Evolutionary conservation across 1,139 yeast species (phyloP), one percentile per base, ranked within the genome.

Genomic region (Kodamaea ohmeri): DNA sequence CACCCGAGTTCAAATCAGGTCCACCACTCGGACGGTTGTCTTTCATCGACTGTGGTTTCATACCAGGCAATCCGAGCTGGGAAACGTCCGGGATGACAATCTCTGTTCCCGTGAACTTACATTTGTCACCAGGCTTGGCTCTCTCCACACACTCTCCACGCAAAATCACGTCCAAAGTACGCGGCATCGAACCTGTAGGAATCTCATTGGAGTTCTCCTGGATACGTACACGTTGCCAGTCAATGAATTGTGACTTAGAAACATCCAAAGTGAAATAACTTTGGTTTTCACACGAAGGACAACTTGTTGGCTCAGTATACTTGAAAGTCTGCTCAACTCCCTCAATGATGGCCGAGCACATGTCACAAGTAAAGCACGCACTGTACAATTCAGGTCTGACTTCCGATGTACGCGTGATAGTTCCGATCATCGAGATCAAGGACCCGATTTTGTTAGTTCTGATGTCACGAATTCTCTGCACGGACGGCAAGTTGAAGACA

Each of bases 151-250:
- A 76, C 52, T 92, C 97, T 34, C 98, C 98, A 53, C 98, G 75
- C 40, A 92, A 66, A 40, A 92, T 85, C 19, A 92, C 95, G 60
- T 92, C 98, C 49, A 92, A 65, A 7, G 97, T 92, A 60, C 99
- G 78, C 25, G 99, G 99, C 99, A 92, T 92, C 2, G 97, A 88
- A 21, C 99, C 99, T 0, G 97, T 89, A 19, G 99, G 99, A 43
- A 92, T 92, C 63, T 92, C 98, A 52, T 75, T 85, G 12, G 97
- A 80, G 55, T 92, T 94, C 58, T 92, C 99, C 60, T 92, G 99
- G 45, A 92, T 85, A 50, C 98, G 76, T 17, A 90, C 95, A 51
- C 87, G 85, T 63, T 92, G 99, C 99, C 99, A 92, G 67, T 92
- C 98, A 46, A 88, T 73, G 53, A 92, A 92, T 47, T 83, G 88